Conservation (phyloP, 768 basidiomycete species). For the Hygrophorus pudorinus region DNA sequence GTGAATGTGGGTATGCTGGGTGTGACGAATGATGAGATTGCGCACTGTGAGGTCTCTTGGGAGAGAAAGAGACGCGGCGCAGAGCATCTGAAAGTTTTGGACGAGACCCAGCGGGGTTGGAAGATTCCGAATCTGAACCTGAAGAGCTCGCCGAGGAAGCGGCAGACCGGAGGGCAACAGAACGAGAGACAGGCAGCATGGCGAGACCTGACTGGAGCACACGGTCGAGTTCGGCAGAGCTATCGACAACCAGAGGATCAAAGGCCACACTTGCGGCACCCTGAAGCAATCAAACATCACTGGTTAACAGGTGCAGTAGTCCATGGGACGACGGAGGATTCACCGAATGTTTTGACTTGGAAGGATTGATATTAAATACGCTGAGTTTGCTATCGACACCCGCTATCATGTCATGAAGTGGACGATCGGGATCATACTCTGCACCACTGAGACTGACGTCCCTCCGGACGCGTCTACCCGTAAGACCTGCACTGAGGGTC, state of each 20-base stretch:
- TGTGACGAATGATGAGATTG: constrained; percentile 13
- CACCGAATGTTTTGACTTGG: constrained; percentile 41
- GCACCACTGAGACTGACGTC: constrained; percentile 60
- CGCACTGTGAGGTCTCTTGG: constrained; percentile 57
- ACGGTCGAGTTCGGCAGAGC: constrained; percentile 51
- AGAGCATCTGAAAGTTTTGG: constrained; percentile 66
- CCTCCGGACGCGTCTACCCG: constrained; percentile 36
- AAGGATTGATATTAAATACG: constrained; percentile 44
- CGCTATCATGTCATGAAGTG: constrained; percentile 62
- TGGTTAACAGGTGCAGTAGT: constrained; percentile 1
- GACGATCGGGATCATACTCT: constrained; percentile 81
- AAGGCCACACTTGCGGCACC: neutral
- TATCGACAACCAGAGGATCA: constrained; percentile 34
- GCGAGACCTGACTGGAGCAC: constrained; percentile 47
- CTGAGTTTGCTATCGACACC: constrained; percentile 47
- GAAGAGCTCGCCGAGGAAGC: constrained; percentile 39
- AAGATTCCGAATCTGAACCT: constrained; percentile 40
- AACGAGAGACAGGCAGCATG: constrained; percentile 23
- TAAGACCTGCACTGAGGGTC: constrained; percentile 78
- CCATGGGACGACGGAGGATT: constrained; percentile 13
- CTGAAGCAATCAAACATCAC: constrained; percentile 2
- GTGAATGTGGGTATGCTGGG: neutral
- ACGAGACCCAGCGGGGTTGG: constrained; percentile 25
- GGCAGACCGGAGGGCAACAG: constrained; percentile 36
- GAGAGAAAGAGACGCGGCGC: constrained; percentile 62